phyloP scores from a whole-genome alignment of 1,139 yeast genomes.

The Petasospora rhodanensis region DNA sequence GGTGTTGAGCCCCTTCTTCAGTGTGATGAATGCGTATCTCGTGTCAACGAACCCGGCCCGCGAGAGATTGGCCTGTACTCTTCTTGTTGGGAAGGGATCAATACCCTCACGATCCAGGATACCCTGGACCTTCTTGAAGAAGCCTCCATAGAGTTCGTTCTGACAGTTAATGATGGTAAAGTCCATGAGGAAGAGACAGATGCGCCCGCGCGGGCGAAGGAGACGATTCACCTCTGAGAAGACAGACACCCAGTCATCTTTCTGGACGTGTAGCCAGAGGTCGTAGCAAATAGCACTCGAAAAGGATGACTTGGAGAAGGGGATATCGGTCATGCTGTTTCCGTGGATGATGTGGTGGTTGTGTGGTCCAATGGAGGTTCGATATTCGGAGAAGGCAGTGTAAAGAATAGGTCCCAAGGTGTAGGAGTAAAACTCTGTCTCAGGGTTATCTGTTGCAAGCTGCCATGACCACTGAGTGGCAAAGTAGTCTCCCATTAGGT shows the following conservation, averaged over 20 bases:
- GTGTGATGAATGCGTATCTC: conserved; percentile 18
- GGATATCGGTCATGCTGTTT: conserved; percentile 27
- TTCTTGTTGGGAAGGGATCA: conserved; percentile 29
- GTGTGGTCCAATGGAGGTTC: conserved; percentile 18
- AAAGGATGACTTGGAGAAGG: conserved; percentile 33
- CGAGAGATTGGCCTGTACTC: conserved; percentile 22
- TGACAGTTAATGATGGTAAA: conserved; percentile 25
- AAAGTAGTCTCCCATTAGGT: conserved; percentile 13
- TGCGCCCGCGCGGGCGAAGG: conserved; percentile 36
- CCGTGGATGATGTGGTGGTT: conserved; percentile 26
- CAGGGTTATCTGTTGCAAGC: conserved; percentile 34
- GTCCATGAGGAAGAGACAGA: conserved; percentile 31
- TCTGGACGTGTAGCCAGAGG: conserved; percentile 28
- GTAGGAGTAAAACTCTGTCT: conserved; percentile 30
- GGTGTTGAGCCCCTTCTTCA: conserved; percentile 19
- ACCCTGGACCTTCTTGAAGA: conserved; percentile 26
- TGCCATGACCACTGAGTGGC: conserved; percentile 36
- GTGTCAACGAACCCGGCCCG: conserved; percentile 31
- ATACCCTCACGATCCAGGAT: conserved; percentile 26
- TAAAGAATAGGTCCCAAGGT: conserved; percentile 17
- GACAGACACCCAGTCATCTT: conserved; percentile 31
- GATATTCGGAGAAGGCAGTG: conserved; percentile 11
- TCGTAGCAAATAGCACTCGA: conserved; percentile 29
- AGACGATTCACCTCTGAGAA: conserved; percentile 35
- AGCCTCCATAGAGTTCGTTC: conserved; percentile 17